Evolutionary conservation across 495 filamentous ascomycete species (phyloP).

Genomic region (Lineolata rhizophorae): DNA sequence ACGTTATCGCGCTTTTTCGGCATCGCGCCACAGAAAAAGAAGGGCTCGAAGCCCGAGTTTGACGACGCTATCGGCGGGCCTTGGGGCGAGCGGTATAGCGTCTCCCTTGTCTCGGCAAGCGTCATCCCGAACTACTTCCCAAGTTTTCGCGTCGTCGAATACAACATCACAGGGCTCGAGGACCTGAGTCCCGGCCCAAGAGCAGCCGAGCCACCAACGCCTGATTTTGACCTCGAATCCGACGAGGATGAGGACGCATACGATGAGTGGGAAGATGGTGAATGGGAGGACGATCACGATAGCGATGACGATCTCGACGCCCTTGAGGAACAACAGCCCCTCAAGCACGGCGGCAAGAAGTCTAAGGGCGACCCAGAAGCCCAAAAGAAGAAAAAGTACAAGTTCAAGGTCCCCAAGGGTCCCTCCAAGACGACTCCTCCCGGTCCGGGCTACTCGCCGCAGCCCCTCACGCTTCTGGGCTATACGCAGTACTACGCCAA

Average conservation of each 20-base stretch:
- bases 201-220: not conserved
- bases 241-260: conserved; percentile 4
- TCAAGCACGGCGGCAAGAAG: conserved; percentile 21
- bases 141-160: conserved; percentile 66
- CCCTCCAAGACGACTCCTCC: conserved; percentile 56
- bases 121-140: conserved; percentile 89
- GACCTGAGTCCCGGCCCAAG: conserved; percentile 9
- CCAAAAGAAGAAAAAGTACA: conserved; percentile 31
- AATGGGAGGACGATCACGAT: not conserved
- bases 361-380: conserved; percentile 24
- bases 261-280: not conserved
- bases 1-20: too few species aligned
- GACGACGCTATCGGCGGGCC: conserved; percentile 49
- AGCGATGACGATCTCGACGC: too few species aligned
- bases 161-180: conserved; percentile 73
- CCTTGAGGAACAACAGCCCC: conserved; percentile 5
- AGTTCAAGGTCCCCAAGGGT: conserved; percentile 40
- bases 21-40: too few species aligned
- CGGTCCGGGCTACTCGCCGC: conserved; percentile 79
- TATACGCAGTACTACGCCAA: conserved; percentile 92
- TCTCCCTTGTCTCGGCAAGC: conserved; percentile 61
- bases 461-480: conserved; percentile 49
- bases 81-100: conserved; percentile 67
- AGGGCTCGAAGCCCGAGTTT: conserved; percentile 17
- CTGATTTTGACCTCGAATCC: conserved; percentile 1